Evolutionary conservation across 1,139 yeast genomes (phyloP).

Genomic region (Pichia sp.): DNA sequence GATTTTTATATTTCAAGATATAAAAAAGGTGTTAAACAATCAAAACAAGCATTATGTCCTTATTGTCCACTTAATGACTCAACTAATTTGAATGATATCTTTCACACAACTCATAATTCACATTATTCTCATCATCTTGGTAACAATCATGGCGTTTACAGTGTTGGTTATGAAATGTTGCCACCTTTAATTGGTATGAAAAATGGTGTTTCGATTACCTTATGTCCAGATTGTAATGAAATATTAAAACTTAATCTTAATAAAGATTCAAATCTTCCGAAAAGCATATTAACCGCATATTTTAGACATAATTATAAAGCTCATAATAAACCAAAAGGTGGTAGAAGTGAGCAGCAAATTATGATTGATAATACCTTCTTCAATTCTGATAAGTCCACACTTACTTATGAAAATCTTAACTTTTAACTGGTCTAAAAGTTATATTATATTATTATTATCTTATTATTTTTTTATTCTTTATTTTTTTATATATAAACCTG

Average conservation of each 20-base stretch:
- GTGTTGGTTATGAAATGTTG: conserved; percentile 26
- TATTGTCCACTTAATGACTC: conserved; percentile 19
- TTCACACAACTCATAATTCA: conserved; percentile 24
- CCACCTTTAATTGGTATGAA: conserved; percentile 19
- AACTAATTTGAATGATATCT: conserved; percentile 12
- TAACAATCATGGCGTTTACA: conserved; percentile 28
- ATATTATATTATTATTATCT: background rate
- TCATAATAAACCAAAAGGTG: conserved; percentile 5
- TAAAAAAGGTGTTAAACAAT: conserved; percentile 12
- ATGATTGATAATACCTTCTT: conserved; percentile 2
- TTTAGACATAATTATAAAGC: conserved; percentile 3
- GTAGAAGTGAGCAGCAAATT: conserved; percentile 3
- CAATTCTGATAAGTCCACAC: background rate
- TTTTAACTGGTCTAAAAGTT: background rate
- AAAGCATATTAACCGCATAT: conserved; percentile 5
- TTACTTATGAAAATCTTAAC: background rate
- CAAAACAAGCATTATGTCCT: conserved; percentile 26
- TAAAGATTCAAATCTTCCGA: background rate
- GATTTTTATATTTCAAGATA: conserved; percentile 23
- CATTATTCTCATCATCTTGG: conserved; percentile 29
- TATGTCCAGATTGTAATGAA: conserved; percentile 5
- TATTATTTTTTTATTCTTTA: background rate
- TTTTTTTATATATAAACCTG: too few relatives aligned
- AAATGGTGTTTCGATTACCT: background rate
- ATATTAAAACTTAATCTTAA: background rate